A percentile compares a stretch with the other conserved stretches of the same genome.
Conservation (phyloP, 768 basidiomycete genomes). For the Galerina sulciceps region DNA sequence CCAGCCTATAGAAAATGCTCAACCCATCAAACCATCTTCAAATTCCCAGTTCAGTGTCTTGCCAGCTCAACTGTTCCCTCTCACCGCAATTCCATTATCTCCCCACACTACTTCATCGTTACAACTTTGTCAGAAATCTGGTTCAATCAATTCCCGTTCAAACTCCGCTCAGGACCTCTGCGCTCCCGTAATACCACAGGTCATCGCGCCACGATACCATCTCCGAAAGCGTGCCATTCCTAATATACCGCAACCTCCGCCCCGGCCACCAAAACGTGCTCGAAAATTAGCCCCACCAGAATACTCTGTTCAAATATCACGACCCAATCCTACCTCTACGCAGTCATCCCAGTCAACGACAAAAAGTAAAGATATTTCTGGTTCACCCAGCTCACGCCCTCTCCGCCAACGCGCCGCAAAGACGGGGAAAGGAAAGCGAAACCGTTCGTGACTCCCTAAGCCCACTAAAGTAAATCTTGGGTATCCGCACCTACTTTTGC, state of each 20-base stretch:
- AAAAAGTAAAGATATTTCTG: neutral
- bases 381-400: neutral
- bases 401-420: neutral
- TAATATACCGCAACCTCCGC: neutral
- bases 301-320: neutral
- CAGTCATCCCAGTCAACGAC: neutral
- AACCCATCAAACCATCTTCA: too few species aligned
- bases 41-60: too few species aligned
- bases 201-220: conserved; percentile 3
- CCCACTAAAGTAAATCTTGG: too few species aligned
- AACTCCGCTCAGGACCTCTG: conserved; percentile 1
- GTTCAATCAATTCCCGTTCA: neutral
- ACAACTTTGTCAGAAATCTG: neutral
- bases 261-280: conserved; percentile 5
- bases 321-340: neutral
- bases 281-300: neutral
- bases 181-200: neutral
- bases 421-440: neutral
- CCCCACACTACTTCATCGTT: neutral
- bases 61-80: neutral
- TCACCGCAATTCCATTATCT: neutral
- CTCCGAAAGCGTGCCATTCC: conserved; percentile 10
- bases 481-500: too few species aligned
- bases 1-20: too few species aligned
- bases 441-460: neutral